Evolutionary conservation across 148 eudicot species (phyloP).

Genomic region (Suaeda aralocaspica): DNA sequence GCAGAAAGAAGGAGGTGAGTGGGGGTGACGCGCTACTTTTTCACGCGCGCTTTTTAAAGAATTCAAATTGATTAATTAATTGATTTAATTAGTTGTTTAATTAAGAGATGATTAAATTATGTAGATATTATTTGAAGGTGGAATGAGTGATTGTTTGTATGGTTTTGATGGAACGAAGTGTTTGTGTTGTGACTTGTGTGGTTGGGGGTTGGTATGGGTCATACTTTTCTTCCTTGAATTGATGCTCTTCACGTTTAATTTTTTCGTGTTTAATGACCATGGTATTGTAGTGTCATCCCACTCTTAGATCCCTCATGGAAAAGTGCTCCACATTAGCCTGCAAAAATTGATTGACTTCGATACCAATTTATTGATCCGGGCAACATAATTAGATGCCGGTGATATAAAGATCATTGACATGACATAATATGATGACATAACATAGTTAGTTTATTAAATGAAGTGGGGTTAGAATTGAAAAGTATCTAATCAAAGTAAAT

Average conservation of each 20-base stretch:
- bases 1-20: slow-evolving; percentile 1
- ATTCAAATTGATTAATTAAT: slow-evolving; percentile 19
- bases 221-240: background rate
- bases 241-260: slow-evolving; percentile 22
- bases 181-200: background rate
- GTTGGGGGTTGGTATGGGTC: slow-evolving; percentile 1
- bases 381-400: no score
- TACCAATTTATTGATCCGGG: no score
- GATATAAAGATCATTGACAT: no score
- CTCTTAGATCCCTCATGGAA: no score
- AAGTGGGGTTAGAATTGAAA: no score
- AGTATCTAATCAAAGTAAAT: no score
- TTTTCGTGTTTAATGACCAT: background rate
- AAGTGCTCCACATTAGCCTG: no score
- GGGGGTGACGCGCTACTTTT: slow-evolving; percentile 18
- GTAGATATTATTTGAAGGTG: background rate
- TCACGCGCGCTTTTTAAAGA: slow-evolving; percentile 29
- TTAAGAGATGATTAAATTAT: no score
- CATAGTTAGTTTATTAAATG: no score
- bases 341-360: no score
- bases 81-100: no score
- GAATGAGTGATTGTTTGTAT: slow-evolving; percentile 8
- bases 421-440: no score
- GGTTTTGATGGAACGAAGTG: background rate
- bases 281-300: background rate